phyloP scores from a whole-genome alignment of 768 basidiomycete genomes.

The Tulasnella calospora region DNA sequence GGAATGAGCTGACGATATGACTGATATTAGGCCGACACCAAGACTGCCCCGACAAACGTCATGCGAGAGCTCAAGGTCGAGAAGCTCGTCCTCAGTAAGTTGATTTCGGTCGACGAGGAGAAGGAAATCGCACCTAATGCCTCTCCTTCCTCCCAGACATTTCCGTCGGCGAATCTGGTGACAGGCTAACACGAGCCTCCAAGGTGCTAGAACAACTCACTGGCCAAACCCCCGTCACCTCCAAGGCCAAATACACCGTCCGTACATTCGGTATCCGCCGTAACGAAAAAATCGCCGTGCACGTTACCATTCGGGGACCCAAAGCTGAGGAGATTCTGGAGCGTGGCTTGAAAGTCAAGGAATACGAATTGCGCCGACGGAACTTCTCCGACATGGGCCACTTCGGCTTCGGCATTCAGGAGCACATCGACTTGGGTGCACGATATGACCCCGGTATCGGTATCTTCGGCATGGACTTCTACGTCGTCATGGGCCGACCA shows the following conservation, averaged over 20 bases:
- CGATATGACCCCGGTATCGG: constrained; percentile 97
- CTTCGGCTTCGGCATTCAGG: constrained; percentile 99
- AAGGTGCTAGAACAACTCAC: constrained; percentile 99
- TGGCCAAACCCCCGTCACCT: constrained; percentile 98
- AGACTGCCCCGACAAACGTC: constrained; percentile 82
- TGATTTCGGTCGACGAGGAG: not conserved
- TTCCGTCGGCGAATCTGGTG: constrained; percentile 99
- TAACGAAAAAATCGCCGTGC: constrained; percentile 99
- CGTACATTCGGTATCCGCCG: constrained; percentile 98
- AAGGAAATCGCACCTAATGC: not conserved
- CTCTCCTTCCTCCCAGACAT: constrained; percentile 60
- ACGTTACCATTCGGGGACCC: constrained; percentile 97
- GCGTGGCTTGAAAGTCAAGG: constrained; percentile 98
- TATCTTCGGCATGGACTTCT: constrained; percentile 99
- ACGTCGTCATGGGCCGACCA: constrained; percentile 94
- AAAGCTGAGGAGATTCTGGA: constrained; percentile 99
- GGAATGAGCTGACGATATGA: not conserved
- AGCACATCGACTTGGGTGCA: constrained; percentile 98
- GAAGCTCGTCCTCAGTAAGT: constrained; percentile 99
- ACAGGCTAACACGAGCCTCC: constrained; percentile 96
- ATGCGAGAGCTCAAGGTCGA: constrained; percentile 97
- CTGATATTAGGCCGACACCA: constrained; percentile 67
- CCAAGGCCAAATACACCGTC: constrained; percentile 99
- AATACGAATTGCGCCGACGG: constrained; percentile 94
- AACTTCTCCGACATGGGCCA: constrained; percentile 99